Conservation (phyloP, 2,329 filamentous ascomycete species). For the Trichoderma aggressivum region DNA sequence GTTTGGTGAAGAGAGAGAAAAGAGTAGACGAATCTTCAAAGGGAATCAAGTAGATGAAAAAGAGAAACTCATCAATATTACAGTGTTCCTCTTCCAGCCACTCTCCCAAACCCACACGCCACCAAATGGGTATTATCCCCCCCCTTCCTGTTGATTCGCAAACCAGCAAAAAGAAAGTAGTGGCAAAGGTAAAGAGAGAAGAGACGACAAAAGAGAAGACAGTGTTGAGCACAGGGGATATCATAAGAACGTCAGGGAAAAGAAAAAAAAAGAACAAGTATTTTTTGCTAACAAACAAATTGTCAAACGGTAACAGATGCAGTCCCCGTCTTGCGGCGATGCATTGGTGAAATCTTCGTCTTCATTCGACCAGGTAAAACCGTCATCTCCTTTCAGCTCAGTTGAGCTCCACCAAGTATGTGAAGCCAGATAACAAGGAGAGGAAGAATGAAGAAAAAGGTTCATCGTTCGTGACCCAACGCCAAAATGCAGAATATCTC, state of each 20-base stretch:
- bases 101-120: background rate
- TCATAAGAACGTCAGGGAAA: slow-evolving; percentile 12
- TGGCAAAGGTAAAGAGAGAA: background rate
- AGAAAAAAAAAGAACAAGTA: background rate
- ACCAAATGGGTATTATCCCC: background rate
- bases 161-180: background rate
- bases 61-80: background rate
- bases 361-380: background rate
- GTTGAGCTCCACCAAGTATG: background rate
- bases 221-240: slow-evolving; percentile 8
- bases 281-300: background rate
- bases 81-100: background rate
- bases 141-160: background rate
- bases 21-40: background rate
- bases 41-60: background rate
- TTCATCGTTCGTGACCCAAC: slow-evolving; percentile 15
- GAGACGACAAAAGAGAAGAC: background rate
- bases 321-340: slow-evolving; percentile 3
- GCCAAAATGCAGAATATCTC: slow-evolving; percentile 10
- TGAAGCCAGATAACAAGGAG: background rate
- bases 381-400: background rate
- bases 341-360: background rate
- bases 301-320: background rate
- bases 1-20: background rate
- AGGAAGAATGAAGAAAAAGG: background rate